A percentile compares a stretch with the other conserved stretches of the same genome.
Evolutionary conservation across 331 rosid genomes (phyloP).

Genomic region (Quercus tomentella): DNA sequence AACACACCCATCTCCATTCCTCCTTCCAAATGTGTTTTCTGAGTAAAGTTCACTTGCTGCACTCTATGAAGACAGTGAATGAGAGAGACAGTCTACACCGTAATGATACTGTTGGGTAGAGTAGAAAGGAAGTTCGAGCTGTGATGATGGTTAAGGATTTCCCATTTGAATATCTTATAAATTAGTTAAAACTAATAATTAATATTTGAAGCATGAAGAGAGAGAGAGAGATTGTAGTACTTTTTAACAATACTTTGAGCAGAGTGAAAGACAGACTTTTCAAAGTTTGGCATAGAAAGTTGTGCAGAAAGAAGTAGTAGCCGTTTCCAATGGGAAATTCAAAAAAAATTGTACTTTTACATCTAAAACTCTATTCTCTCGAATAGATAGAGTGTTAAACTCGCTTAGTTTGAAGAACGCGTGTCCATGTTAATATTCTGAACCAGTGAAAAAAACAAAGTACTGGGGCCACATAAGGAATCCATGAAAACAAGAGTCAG

Average conservation of each 20-base stretch:
- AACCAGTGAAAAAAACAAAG: too few relatives aligned
- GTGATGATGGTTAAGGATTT: conserved; percentile 24
- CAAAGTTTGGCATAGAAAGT: conserved; percentile 37
- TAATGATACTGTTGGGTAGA: conserved; percentile 16
- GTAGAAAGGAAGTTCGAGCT: conserved; percentile 13
- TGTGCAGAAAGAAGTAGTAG: conserved; percentile 31
- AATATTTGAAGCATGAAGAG: conserved; percentile 36
- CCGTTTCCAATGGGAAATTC: conserved; percentile 42
- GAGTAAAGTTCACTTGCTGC: conserved; percentile 7
- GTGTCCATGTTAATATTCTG: neutral
- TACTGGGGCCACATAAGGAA: too few relatives aligned
- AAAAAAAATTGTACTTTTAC: neutral
- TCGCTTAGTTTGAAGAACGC: neutral
- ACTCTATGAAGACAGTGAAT: neutral
- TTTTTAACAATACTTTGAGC: conserved; percentile 16
- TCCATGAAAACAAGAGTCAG: too few relatives aligned
- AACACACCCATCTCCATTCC: conserved; percentile 38
- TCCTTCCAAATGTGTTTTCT: neutral
- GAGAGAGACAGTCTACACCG: neutral
- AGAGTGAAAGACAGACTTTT: conserved; percentile 34
- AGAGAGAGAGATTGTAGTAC: conserved; percentile 16
- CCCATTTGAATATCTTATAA: neutral
- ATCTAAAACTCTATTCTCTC: neutral
- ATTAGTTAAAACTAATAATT: conserved; percentile 29
- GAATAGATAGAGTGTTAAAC: neutral